These are phyloP conservation scores for Microstegium vimineum DNA, from an alignment of 176 grass and related monocot genomes.

Conservation along the genomic window DNA sequence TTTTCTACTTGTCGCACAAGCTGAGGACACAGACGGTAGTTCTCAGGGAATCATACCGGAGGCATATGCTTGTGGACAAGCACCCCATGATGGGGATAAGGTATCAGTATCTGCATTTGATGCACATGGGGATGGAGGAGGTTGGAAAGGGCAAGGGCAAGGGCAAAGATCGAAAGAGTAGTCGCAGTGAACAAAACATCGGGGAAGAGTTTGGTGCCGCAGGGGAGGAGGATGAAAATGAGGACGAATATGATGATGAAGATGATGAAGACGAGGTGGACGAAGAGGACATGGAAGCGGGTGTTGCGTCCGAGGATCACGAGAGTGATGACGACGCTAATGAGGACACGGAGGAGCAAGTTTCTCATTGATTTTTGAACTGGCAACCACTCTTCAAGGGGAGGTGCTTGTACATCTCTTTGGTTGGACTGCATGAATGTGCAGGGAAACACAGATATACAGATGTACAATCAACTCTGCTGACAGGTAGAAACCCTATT, in stretches of 20 bases:
- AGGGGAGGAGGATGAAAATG: conserved; percentile 29
- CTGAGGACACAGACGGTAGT: conserved; percentile 79
- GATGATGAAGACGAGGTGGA: conserved; percentile 31
- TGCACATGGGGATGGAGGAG: conserved; percentile 73
- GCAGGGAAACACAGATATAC: not conserved
- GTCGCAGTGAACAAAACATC: not conserved
- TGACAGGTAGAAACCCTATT: conserved; percentile 22
- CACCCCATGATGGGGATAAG: conserved; percentile 86
- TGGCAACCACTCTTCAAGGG: not conserved
- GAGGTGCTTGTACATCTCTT: not conserved
- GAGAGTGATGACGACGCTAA: conserved; percentile 37
- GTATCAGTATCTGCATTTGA: conserved; percentile 84
- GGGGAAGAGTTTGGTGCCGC: conserved; percentile 24
- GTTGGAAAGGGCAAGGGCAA: conserved; percentile 41
- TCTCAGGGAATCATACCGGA: conserved; percentile 68
- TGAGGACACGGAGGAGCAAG: conserved; percentile 21
- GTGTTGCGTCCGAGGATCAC: conserved; percentile 39
- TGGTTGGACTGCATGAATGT: not conserved
- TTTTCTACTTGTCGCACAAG: conserved; percentile 90
- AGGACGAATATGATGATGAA: conserved; percentile 34
- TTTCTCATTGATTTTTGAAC: conserved; percentile 1
- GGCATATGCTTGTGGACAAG: conserved; percentile 75
- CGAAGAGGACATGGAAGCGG: conserved; percentile 25
- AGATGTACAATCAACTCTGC: conserved; percentile 6
- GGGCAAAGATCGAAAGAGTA: conserved; percentile 30